phyloP scores from a whole-genome alignment of 148 eudicot species.

The Persicaria maculosa region DNA sequence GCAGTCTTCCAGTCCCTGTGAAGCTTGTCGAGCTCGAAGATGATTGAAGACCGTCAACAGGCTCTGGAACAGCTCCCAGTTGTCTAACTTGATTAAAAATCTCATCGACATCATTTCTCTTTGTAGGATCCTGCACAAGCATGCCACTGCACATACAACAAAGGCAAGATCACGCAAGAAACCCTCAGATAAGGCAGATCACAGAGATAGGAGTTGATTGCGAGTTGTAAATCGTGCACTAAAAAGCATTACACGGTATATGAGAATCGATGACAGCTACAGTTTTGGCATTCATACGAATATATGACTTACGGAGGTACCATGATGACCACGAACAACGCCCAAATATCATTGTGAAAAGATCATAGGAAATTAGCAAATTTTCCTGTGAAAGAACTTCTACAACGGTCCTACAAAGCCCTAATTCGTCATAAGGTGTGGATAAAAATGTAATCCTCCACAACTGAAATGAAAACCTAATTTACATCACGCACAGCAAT shows the following conservation, averaged over 20 bases:
- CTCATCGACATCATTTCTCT: conserved; percentile 80
- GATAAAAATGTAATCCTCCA: background rate
- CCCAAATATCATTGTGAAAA: background rate
- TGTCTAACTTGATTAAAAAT: conserved; percentile 80
- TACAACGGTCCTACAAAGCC: background rate
- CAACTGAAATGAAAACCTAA: background rate
- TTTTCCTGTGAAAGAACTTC: background rate
- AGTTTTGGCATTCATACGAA: no score
- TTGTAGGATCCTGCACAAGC: conserved; percentile 83
- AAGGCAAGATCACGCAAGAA: background rate
- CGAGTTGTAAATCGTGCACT: background rate
- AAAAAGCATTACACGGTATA: background rate
- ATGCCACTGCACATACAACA: conserved; percentile 62
- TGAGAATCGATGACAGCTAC: background rate
- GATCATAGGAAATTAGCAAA: background rate
- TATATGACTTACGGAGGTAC: no score
- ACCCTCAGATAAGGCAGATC: background rate
- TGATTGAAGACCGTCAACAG: conserved; percentile 46
- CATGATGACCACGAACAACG: no score
- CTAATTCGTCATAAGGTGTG: background rate
- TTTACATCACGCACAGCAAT: background rate
- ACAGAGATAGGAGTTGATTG: background rate
- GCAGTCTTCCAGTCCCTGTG: conserved; percentile 76
- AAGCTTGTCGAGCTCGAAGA: conserved; percentile 82
- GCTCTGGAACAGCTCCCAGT: conserved; percentile 67